Evolutionary conservation across 305 asterid genomes (phyloP).

Genomic region (Fraxinus floribunda): DNA sequence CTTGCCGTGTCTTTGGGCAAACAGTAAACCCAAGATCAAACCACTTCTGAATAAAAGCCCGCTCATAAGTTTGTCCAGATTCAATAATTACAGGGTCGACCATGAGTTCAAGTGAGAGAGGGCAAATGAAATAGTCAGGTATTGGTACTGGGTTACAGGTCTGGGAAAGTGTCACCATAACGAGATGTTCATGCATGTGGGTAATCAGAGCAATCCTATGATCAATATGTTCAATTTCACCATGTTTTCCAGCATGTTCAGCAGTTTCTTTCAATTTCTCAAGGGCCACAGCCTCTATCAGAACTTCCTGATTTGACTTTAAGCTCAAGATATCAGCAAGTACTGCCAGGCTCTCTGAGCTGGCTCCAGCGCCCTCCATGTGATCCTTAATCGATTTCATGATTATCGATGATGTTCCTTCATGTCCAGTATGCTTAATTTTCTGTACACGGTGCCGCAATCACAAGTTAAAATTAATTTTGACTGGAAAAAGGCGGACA

Average conservation of each 20-base stretch:
- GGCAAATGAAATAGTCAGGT: constrained; percentile 90
- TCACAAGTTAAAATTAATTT: not conserved
- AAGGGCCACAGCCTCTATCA: constrained; percentile 84
- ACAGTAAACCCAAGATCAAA: constrained; percentile 83
- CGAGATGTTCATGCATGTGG: constrained; percentile 78
- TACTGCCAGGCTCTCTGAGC: constrained; percentile 57
- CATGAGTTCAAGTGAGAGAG: constrained; percentile 90
- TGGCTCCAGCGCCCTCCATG: constrained; percentile 65
- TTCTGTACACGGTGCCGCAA: constrained; percentile 55
- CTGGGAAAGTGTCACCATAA: constrained; percentile 61
- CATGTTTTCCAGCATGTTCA: constrained; percentile 69
- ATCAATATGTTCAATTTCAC: constrained; percentile 70
- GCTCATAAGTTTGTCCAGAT: constrained; percentile 88
- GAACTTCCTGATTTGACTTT: constrained; percentile 73
- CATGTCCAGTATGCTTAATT: constrained; percentile 55
- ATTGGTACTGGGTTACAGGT: constrained; percentile 62
- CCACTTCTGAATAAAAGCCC: constrained; percentile 77
- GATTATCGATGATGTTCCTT: constrained; percentile 49
- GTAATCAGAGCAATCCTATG: constrained; percentile 71
- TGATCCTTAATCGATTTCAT: constrained; percentile 61
- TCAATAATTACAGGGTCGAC: constrained; percentile 90
- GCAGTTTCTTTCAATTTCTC: constrained; percentile 89
- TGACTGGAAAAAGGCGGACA: not conserved
- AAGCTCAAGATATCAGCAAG: constrained; percentile 66
- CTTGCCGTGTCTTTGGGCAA: constrained; percentile 88